Base-by-base conservation (phyloP, 129 eudicot species). In the Kitagawia praeruptora region DNA sequence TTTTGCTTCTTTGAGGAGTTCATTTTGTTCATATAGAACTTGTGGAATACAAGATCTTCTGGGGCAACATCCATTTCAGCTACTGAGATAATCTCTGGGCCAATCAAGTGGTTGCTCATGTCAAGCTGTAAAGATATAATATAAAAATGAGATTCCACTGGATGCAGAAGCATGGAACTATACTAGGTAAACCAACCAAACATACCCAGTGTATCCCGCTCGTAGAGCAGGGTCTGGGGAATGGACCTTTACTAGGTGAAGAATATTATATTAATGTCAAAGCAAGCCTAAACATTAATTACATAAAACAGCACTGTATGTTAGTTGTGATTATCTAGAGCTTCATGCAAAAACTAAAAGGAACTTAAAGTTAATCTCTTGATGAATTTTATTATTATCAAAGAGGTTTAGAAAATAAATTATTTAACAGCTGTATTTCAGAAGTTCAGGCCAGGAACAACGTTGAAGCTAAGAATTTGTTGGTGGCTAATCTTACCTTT, bases 41-140 rank as follows among this genome's bases (percentile, higher is more conserved):
- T 90, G 77, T 96, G 99, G 87, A 96, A 96, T 34, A 96, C 90
- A 21, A 96, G 85, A 54, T 96, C 99, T 85, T 96, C 99, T 2
- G 98, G 97, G 11, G 99, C 87, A 13, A 96, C 97, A 76, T 92
- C 96, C 70, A 76, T 85, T 87, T 96, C 99, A 11, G 95, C 99
- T 67, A 96, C 66, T 45, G 95, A 89, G 13, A 96, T 76, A 39
- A 96, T 96, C 58, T 96, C 96, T 28, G 91, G 87, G 77, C 99
- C 99, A 49, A 92, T 87, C 78, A 96, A 86, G 44, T 85, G 96
- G 80, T 87, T 88, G 82, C 74, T 89, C 94, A 90, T 90, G 81
- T 96, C 99, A 45, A 96, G 86, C 98, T 96, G 88, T 21, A 41
- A 75, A 66, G 37, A 81, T 53, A 12, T 21, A 28, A 34, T 14